Percentiles rank a stretch among this genome's conserved stretches.
phyloP scores from a whole-genome alignment of 2,329 filamentous ascomycete species.

The Fusarium hostae region DNA sequence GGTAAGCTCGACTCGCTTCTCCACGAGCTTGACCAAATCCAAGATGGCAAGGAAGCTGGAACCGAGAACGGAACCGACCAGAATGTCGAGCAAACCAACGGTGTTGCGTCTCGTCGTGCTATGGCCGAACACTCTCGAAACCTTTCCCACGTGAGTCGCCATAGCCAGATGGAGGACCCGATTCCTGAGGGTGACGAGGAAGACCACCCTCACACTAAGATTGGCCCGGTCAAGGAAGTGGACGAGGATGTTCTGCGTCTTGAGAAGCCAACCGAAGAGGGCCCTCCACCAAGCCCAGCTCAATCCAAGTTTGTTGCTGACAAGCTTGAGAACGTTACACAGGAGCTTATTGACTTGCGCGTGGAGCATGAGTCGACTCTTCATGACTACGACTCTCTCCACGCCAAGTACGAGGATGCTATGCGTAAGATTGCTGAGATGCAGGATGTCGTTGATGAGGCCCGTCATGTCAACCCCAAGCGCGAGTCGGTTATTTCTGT shows the following conservation, averaged over 20 bases:
- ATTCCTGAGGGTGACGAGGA: slow-evolving; percentile 66
- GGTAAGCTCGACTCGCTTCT: slow-evolving; percentile 94
- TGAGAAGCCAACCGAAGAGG: slow-evolving; percentile 23
- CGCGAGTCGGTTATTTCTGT: slow-evolving; percentile 68
- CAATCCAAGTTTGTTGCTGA: slow-evolving; percentile 89
- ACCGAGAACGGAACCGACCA: slow-evolving; percentile 41
- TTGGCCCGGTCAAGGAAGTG: slow-evolving; percentile 50
- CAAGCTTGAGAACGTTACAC: slow-evolving; percentile 89
- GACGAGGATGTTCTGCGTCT: slow-evolving; percentile 39
- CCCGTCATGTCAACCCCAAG: slow-evolving; percentile 69
- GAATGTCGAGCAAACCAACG: slow-evolving; percentile 50
- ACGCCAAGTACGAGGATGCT: slow-evolving; percentile 90
- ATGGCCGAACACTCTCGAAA: slow-evolving; percentile 64
- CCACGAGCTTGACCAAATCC: slow-evolving; percentile 85
- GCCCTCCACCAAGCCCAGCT: slow-evolving; percentile 72
- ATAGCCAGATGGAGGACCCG: slow-evolving; percentile 63
- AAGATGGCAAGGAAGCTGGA: slow-evolving; percentile 62
- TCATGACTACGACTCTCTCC: slow-evolving; percentile 82
- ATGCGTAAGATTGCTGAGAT: slow-evolving; percentile 84
- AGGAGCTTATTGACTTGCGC: slow-evolving; percentile 89
- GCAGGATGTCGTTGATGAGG: slow-evolving; percentile 86
- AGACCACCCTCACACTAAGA: slow-evolving; percentile 42
- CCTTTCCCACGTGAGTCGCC: slow-evolving; percentile 64
- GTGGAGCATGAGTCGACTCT: slow-evolving; percentile 90
- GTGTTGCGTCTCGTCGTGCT: slow-evolving; percentile 55